Evolutionary conservation across 495 filamentous ascomycete genomes (phyloP), one percentile per base, ranked within the genome.

Genomic region (Penicillium ochrochloron): DNA sequence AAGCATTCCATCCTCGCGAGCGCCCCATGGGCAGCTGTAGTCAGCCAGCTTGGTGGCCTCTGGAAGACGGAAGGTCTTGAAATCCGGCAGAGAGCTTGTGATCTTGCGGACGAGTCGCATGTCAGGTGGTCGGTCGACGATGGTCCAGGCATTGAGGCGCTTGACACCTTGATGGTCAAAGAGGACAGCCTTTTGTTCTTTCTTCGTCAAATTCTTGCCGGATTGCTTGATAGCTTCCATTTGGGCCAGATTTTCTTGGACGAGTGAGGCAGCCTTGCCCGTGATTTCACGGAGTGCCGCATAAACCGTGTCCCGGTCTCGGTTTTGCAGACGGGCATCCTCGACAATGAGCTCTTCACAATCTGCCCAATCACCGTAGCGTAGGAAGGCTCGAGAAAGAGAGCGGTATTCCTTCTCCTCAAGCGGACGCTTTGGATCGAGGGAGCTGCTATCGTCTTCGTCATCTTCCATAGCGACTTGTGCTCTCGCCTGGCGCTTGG

Each of bases 1-100:
- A 50, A 99, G 88, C 95, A 99, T 99, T 35, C 91, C 95, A 71
- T 99, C 95, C 78, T 99, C 96, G 51, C 88, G 86, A 5, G 93
- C 85, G 56, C 92, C 93, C 95, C 95, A 99, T 33, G 88, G 79
- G 69, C 92, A 97, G 42, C 87, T 89, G 73, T 97, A 99, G 37
- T 85, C 84, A 3, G 94, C 92, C 14, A 90, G 83, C 69, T 98
- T 99, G 0, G 90, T 90, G 3, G 95, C 95, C 73, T 97, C 93
- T 5, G 92, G 89, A 33, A 99, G 85, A 19, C 92, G 89, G 78
- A 98, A 99, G 41, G 82, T 90, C 62, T 77, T 83, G 69, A 86
- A 88, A 64, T 94, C 90, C 17, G 86, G 46, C 7, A 86, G 81
- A 9, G 86, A 80, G 14, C 73, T 77, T 27, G 91, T 87, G 19